Evolutionary conservation across 805 yeast genomes (phyloP).

Genomic region (Pichia manshurica): DNA sequence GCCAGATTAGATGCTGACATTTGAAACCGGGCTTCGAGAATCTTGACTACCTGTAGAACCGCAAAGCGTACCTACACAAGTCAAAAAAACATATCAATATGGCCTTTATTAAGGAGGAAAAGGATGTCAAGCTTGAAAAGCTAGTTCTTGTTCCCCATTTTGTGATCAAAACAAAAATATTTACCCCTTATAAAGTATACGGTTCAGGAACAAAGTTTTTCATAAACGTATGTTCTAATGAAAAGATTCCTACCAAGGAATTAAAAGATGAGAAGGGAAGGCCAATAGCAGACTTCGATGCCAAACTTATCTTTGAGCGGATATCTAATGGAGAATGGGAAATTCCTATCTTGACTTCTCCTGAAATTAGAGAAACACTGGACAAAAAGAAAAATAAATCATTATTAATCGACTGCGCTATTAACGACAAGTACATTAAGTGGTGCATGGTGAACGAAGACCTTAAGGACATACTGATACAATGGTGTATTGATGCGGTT

Average conservation of each 20-base stretch:
- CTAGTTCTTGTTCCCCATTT: constrained; percentile 58
- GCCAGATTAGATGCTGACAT: too few relatives aligned
- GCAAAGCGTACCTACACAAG: too few relatives aligned
- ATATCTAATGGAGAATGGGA: constrained; percentile 76
- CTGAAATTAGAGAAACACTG: constrained; percentile 40
- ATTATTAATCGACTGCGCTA: constrained; percentile 72
- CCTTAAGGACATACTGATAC: constrained; percentile 60
- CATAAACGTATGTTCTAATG: constrained; percentile 68
- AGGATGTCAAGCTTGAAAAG: neutral
- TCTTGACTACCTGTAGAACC: too few relatives aligned
- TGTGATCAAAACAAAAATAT: constrained; percentile 61
- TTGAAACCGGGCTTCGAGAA: too few relatives aligned
- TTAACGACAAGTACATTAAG: constrained; percentile 54
- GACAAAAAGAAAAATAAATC: constrained; percentile 71
- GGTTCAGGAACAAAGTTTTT: constrained; percentile 57
- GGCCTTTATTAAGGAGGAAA: constrained; percentile 1
- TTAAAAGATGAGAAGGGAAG: constrained; percentile 1
- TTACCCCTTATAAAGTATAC: constrained; percentile 28
- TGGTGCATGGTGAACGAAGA: constrained; percentile 58
- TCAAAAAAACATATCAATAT: neutral
- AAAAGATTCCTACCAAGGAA: constrained; percentile 46
- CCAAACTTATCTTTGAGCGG: constrained; percentile 52
- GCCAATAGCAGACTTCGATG: constrained; percentile 37
- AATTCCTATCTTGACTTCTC: constrained; percentile 71
- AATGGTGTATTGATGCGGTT: constrained; percentile 79